Evolutionary conservation across 176 grass and related monocot genomes (phyloP).

Genomic region (Aegilops bicornis): DNA sequence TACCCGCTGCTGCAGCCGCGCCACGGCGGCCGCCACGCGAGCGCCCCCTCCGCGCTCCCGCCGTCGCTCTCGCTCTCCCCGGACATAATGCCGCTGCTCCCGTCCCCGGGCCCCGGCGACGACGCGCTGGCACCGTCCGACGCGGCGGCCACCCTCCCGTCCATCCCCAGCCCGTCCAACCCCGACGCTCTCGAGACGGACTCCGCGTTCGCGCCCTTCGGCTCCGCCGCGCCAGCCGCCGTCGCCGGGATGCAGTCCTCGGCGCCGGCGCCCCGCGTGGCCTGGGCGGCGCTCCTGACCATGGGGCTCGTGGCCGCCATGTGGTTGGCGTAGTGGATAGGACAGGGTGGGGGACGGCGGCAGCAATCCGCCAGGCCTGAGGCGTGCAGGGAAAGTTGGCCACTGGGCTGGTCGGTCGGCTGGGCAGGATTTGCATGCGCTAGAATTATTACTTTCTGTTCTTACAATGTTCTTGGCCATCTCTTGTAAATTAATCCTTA

Average conservation of each 20-base stretch:
- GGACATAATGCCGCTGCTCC: conserved; percentile 66
- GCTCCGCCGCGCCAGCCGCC: conserved; percentile 48
- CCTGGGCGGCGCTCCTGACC: conserved; percentile 10
- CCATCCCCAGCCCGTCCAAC: conserved; percentile 93
- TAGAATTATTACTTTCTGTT: neutral
- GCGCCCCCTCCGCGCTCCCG: conserved; percentile 13
- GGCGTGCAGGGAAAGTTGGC: conserved; percentile 38
- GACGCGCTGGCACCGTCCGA: conserved; percentile 28
- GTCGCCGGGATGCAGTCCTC: conserved; percentile 24
- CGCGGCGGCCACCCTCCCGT: conserved; percentile 61
- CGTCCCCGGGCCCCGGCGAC: conserved; percentile 35
- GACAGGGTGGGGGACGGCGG: neutral
- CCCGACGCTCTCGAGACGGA: conserved; percentile 71
- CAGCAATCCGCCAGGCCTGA: neutral
- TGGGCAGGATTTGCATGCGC: neutral
- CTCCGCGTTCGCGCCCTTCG: conserved; percentile 56
- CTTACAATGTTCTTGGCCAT: neutral
- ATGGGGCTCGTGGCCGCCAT: conserved; percentile 38
- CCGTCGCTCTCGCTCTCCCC: conserved; percentile 48
- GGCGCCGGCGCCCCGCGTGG: neutral
- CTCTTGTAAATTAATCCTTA: conserved; percentile 30
- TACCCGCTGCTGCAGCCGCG: conserved; percentile 33
- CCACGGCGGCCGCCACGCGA: neutral
- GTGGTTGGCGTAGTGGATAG: conserved; percentile 40
- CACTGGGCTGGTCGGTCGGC: neutral